Conservation (phyloP, 225 moss, liverwort and hornwort genomes). For the Pseudisothecium myosuroides region DNA sequence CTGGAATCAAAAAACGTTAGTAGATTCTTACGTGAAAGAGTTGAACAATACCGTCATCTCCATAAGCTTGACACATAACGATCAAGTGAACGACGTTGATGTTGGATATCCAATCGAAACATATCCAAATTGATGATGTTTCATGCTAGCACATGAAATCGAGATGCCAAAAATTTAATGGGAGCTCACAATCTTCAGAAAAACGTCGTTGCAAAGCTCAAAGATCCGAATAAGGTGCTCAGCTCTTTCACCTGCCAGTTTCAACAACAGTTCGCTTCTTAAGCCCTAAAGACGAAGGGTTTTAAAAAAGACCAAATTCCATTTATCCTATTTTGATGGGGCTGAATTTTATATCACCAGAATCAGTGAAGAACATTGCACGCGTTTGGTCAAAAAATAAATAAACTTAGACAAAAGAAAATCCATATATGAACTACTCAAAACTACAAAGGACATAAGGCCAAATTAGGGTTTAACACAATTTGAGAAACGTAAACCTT, state of each 20-base stretch:
- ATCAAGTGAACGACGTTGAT: background rate
- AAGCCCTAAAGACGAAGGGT: background rate
- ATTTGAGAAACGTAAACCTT: background rate
- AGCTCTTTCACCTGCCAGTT: conserved; percentile 60
- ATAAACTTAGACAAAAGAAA: background rate
- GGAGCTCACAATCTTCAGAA: conserved; percentile 64
- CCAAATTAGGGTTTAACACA: background rate
- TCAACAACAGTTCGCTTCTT: background rate
- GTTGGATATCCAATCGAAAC: background rate
- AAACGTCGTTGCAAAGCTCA: conserved; percentile 69
- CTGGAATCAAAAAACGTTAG: conserved; percentile 8
- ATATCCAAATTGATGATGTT: background rate
- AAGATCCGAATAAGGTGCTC: conserved; percentile 59
- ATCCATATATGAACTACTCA: background rate
- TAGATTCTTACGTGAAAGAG: background rate
- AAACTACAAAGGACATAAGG: too few relatives aligned
- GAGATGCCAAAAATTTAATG: too few relatives aligned
- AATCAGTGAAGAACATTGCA: background rate
- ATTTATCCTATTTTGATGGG: background rate
- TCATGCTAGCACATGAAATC: background rate
- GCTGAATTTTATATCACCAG: background rate
- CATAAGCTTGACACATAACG: background rate
- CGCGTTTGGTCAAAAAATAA: background rate
- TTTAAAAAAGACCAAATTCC: background rate
- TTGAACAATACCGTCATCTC: background rate